phyloP scores from a whole-genome alignment of 257 asterid species.

The Cinchona pubescens region DNA sequence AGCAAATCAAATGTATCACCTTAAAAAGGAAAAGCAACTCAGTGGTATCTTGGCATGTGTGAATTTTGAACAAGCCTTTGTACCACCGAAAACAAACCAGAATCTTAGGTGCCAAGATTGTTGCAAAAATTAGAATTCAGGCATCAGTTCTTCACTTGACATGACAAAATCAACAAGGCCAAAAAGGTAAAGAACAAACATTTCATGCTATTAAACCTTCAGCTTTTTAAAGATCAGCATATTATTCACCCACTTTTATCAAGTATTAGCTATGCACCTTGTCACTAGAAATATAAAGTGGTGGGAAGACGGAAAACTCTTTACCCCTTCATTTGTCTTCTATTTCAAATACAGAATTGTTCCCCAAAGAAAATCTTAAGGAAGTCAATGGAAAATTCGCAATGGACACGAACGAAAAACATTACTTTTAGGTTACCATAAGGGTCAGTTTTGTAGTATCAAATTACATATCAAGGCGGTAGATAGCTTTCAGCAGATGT shows the following conservation, averaged over 20 bases:
- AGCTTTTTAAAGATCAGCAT: neutral
- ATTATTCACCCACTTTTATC: neutral
- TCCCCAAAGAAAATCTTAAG: neutral
- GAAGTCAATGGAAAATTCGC: neutral
- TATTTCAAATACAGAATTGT: neutral
- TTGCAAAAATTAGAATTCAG: neutral
- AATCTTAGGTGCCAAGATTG: neutral
- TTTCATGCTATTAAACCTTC: no score
- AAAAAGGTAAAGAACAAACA: no score
- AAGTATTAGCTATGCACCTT: neutral
- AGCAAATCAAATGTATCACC: neutral
- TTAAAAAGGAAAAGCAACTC: neutral
- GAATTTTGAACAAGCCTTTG: neutral
- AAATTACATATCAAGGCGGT: conserved; percentile 1
- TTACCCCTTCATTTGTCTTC: neutral
- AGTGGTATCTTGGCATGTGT: neutral
- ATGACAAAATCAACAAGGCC: no score
- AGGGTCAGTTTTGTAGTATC: neutral
- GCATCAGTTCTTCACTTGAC: neutral
- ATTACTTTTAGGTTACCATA: neutral
- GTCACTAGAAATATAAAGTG: neutral
- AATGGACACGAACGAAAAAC: neutral
- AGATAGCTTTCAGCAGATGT: neutral
- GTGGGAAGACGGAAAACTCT: neutral
- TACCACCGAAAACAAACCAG: neutral